A percentile compares a stretch with the other conserved stretches of the same genome.
Evolutionary conservation across 2,329 filamentous ascomycete genomes (phyloP).

Genomic region (Colletotrichum lupini): DNA sequence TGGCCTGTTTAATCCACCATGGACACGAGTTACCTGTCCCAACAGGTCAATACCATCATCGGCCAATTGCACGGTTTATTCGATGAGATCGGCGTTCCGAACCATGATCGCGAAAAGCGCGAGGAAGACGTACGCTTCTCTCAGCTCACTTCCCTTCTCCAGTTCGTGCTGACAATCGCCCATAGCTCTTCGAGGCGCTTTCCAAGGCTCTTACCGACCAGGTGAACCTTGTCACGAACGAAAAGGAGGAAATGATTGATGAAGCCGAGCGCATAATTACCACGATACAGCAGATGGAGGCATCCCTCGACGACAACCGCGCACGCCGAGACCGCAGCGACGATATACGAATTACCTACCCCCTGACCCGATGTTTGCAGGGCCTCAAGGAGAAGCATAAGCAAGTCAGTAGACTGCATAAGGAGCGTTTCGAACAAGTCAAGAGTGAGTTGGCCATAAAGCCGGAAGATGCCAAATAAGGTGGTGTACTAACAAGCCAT

Average conservation of each 20-base stretch:
- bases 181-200: slow-evolving; percentile 89
- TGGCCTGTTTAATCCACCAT: slow-evolving; percentile 57
- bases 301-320: slow-evolving; percentile 83
- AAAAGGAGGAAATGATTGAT: slow-evolving; percentile 92
- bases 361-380: slow-evolving; percentile 83
- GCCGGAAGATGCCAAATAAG: not conserved
- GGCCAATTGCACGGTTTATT: slow-evolving; percentile 93
- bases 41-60: slow-evolving; percentile 95
- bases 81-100: slow-evolving; percentile 96
- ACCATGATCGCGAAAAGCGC: slow-evolving; percentile 88
- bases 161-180: slow-evolving; percentile 11
- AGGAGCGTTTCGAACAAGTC: slow-evolving; percentile 93
- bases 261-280: slow-evolving; percentile 88
- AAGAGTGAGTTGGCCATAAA: slow-evolving; percentile 73
- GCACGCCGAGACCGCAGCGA: slow-evolving; percentile 72
- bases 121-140: slow-evolving; percentile 80
- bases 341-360: slow-evolving; percentile 82
- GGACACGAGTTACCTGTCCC: slow-evolving; percentile 92
- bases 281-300: slow-evolving; percentile 92
- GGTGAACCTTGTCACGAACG: slow-evolving; percentile 82
- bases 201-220: slow-evolving; percentile 94
- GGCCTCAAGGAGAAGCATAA: slow-evolving; percentile 86
- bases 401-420: slow-evolving; percentile 83
- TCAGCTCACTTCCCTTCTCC: not conserved
- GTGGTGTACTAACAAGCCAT: slow-evolving; percentile 25